Evolutionary conservation across 2,329 filamentous ascomycete genomes (phyloP).

Genomic region (Rutstroemia sp.): DNA sequence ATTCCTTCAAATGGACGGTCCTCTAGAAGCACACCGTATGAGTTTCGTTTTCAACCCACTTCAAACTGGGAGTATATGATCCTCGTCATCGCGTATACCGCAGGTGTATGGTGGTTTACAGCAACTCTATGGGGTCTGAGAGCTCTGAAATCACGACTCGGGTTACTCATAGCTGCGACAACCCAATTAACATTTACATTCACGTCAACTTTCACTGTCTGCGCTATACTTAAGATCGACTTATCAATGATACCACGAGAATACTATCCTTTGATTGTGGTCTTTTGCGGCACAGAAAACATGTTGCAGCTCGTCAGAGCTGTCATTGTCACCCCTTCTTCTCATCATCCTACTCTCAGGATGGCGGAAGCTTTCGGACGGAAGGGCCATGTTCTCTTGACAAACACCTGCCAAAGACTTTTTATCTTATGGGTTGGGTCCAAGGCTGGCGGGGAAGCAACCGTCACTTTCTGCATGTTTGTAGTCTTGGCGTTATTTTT

Average conservation of each 20-base stretch:
- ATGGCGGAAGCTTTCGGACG: conserved; percentile 69
- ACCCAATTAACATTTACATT: conserved; percentile 66
- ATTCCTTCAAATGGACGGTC: conserved; percentile 53
- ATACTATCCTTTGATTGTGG: conserved; percentile 68
- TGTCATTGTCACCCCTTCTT: conserved; percentile 62
- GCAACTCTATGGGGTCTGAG: conserved; percentile 60
- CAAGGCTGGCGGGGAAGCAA: conserved; percentile 43
- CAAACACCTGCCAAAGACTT: conserved; percentile 62
- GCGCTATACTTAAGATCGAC: conserved; percentile 67
- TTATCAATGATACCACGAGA: conserved; percentile 67
- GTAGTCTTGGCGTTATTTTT: conserved; percentile 67
- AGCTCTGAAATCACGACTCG: conserved; percentile 68
- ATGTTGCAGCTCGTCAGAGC: conserved; percentile 73
- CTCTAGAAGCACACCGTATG: conserved; percentile 56
- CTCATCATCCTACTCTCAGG: conserved; percentile 59
- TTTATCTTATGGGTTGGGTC: conserved; percentile 59
- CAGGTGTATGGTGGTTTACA: conserved; percentile 58
- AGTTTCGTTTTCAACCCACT: conserved; percentile 72
- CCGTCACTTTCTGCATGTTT: conserved; percentile 68
- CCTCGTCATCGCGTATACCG: conserved; percentile 56
- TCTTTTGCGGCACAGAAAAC: conserved; percentile 69
- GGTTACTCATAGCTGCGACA: conserved; percentile 63
- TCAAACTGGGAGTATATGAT: conserved; percentile 57
- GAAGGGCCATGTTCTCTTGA: conserved; percentile 61
- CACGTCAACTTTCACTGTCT: conserved; percentile 72